Percentiles rank a stretch among this genome's conserved stretches.
These are phyloP conservation scores for Gossypium stocksii DNA, from an alignment of 345 rosid genomes.

Conservation along the genomic window DNA sequence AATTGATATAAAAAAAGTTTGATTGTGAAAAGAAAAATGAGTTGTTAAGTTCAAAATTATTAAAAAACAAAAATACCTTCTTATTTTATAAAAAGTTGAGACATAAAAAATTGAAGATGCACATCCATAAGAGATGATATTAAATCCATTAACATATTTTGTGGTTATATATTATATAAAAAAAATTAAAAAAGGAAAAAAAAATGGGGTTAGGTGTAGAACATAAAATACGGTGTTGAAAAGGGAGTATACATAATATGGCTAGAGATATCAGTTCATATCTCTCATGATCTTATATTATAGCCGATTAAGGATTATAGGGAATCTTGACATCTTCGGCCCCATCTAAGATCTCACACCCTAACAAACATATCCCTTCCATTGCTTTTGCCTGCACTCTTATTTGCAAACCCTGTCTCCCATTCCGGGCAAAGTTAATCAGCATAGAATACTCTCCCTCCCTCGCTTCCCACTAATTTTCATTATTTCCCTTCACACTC, in stretches of 20 bases:
- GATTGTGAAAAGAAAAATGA: no score
- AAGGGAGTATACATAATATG: background rate
- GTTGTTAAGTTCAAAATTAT: no score
- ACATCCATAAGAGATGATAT: no score
- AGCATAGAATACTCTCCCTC: background rate
- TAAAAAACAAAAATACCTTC: no score
- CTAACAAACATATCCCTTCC: conserved; percentile 16
- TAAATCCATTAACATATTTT: no score
- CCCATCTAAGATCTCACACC: conserved; percentile 16
- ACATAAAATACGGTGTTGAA: background rate
- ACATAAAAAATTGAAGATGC: no score
- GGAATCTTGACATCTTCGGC: background rate
- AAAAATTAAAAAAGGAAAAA: no score
- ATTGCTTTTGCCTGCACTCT: background rate
- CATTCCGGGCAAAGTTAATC: background rate
- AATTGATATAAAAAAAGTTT: no score
- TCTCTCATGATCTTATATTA: conserved; percentile 4
- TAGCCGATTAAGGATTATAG: background rate
- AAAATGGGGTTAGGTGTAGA: no score
- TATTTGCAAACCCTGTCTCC: background rate
- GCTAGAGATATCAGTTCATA: conserved; percentile 3
- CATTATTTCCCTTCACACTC: background rate
- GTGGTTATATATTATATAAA: no score
- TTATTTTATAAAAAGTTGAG: no score
- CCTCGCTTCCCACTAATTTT: background rate